Evolutionary conservation across 2,329 filamentous ascomycete species (phyloP), one percentile per base, ranked within the genome.

Genomic region (Aureobasidium sp.): DNA sequence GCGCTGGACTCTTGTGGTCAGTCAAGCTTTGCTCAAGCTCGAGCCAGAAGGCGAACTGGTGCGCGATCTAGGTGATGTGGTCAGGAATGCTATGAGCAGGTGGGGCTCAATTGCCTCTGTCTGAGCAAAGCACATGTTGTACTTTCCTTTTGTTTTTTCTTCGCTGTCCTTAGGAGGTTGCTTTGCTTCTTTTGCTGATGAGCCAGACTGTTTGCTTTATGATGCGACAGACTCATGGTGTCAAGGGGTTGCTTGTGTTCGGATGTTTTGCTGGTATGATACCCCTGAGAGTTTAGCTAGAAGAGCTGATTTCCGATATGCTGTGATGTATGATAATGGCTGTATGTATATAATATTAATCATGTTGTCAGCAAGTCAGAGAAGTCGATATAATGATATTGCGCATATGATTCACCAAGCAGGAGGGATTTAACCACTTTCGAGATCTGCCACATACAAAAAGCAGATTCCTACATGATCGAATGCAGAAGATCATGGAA

Each of bases 31-130:
- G 45, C 64, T 63, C 44, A 63, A 53, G 10, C 62, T 48, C 3
- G 62, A 67, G 10, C 65, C 66, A 5, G 64, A 67, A 50, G 64
- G 62, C 25, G 67, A 68, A 45, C 63, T 68, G 66, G 63, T 66
- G 30, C 65, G 68, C 34, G 65, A 69, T 62, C 27, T 69, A 44
- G 51, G 45, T 2, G 60, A 57, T 39, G 39, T 54, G 29, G 47
- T 63, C 14, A 55, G 37, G 14, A 60, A 44, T 25, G 48, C 61
- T 1, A 54, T 63, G 45, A 30, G 42, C 8, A 36, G 61, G 27
- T 60, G 57, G 57, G 57, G 51, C 7, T 49, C 48, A 8, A 21
- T 57, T 32, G 27, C 44, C 13, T 30, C 41, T 8, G 55, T 9
- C 29, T 58, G 21, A 58, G 13, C 11, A 41, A 16, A 16, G 5